phyloP scores from a whole-genome alignment of 306 rosid species.

The Casuarina cunninghamiana region DNA sequence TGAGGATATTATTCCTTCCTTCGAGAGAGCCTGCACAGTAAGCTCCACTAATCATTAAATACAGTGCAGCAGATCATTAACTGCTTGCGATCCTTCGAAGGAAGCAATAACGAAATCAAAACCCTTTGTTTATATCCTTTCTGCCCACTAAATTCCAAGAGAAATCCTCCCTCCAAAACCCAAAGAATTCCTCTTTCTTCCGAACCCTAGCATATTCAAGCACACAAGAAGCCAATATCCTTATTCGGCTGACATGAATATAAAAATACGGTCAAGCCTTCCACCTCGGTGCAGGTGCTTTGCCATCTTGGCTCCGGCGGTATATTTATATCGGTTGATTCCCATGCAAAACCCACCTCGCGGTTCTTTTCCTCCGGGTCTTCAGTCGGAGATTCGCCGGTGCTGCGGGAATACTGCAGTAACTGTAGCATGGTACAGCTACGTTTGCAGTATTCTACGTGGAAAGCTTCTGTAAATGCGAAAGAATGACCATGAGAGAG shows the following conservation, averaged over 20 bases:
- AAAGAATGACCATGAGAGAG: background rate
- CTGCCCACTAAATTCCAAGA: background rate
- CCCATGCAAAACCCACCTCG: too few relatives aligned
- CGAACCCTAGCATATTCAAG: background rate
- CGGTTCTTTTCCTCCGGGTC: too few relatives aligned
- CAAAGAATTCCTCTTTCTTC: background rate
- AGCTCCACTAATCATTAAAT: constrained; percentile 17
- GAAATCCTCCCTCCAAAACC: background rate
- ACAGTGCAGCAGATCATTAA: background rate
- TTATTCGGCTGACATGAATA: too few relatives aligned
- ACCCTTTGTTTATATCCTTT: background rate
- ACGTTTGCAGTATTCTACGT: too few relatives aligned
- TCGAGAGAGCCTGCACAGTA: background rate
- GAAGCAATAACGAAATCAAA: background rate
- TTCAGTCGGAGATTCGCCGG: too few relatives aligned
- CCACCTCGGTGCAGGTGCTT: too few relatives aligned
- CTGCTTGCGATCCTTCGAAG: background rate
- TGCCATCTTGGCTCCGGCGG: too few relatives aligned
- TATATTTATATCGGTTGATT: too few relatives aligned
- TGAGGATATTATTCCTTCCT: constrained; percentile 12
- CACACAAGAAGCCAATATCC: background rate
- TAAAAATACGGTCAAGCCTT: too few relatives aligned
- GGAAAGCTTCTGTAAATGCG: too few relatives aligned
- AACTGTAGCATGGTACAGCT: too few relatives aligned
- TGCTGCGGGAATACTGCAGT: too few relatives aligned